Conservation (phyloP, 352 stramenopile species). For the Phytophthora sp. region DNA sequence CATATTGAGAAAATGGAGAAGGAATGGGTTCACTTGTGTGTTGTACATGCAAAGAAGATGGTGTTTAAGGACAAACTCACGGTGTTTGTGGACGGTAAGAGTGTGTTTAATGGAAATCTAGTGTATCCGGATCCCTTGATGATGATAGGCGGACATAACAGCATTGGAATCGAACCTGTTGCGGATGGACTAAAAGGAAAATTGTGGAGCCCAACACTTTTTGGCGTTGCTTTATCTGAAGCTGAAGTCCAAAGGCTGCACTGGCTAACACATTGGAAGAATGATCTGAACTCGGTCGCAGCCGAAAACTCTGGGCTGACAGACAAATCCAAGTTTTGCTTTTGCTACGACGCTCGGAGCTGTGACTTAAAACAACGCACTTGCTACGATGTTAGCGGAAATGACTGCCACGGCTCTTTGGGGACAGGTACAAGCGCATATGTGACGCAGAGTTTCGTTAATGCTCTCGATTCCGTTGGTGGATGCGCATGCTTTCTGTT, state of each 20-base stretch:
- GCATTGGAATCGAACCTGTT: conserved; percentile 65
- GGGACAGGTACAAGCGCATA: conserved; percentile 69
- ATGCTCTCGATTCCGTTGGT: conserved; percentile 72
- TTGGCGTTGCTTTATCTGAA: conserved; percentile 67
- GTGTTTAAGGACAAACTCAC: conserved; percentile 89
- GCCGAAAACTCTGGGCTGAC: conserved; percentile 66
- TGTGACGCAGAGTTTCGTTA: conserved; percentile 65
- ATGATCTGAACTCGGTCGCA: conserved; percentile 55
- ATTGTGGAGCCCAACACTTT: conserved; percentile 81
- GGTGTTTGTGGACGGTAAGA: conserved; percentile 68
- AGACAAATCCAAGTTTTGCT: conserved; percentile 84
- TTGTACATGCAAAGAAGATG: conserved; percentile 89
- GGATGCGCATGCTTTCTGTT: conserved; percentile 77
- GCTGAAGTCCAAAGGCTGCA: conserved; percentile 72
- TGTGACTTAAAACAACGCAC: conserved; percentile 58
- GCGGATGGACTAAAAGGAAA: conserved; percentile 62
- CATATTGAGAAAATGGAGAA: conserved; percentile 55
- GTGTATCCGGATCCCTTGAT: conserved; percentile 73
- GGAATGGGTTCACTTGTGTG: conserved; percentile 73
- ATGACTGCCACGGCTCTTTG: conserved; percentile 74
- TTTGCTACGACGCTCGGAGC: conserved; percentile 80
- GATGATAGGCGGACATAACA: conserved; percentile 76
- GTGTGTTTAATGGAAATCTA: conserved; percentile 68
- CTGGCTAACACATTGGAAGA: conserved; percentile 83
- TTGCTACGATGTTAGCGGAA: conserved; percentile 80